Conservation (phyloP, 345 rosid species). For the Gossypium mustelinum region DNA sequence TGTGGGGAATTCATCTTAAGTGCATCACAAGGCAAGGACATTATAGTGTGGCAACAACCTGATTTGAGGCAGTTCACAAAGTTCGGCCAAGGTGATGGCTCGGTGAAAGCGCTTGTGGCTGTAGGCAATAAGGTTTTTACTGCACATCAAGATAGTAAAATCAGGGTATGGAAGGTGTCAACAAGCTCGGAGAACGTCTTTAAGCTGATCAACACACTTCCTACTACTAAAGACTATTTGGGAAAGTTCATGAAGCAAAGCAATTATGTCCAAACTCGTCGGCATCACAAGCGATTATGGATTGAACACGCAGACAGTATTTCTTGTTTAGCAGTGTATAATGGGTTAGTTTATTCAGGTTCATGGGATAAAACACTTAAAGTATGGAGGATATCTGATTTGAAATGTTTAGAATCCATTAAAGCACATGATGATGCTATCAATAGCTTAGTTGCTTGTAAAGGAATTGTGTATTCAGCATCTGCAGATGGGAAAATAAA, state of each 20-base stretch:
- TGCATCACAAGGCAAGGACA: slow-evolving; percentile 90
- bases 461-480: slow-evolving; percentile 74
- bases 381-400: slow-evolving; percentile 78
- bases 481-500: slow-evolving; percentile 91
- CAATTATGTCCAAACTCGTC: slow-evolving; percentile 62
- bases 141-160: slow-evolving; percentile 91
- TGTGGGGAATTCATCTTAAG: slow-evolving; percentile 90
- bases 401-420: slow-evolving; percentile 81
- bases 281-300: slow-evolving; percentile 68
- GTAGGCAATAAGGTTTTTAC: slow-evolving; percentile 66
- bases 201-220: slow-evolving; percentile 70
- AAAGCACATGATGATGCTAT: slow-evolving; percentile 88
- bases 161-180: slow-evolving; percentile 83
- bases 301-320: slow-evolving; percentile 84
- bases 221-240: slow-evolving; percentile 70
- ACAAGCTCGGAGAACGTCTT: slow-evolving; percentile 64
- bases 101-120: slow-evolving; percentile 73
- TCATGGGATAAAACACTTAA: slow-evolving; percentile 96
- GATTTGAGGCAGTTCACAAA: slow-evolving; percentile 78
- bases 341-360: slow-evolving; percentile 70
- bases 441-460: slow-evolving; percentile 55
- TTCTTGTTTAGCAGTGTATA: slow-evolving; percentile 66
- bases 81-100: slow-evolving; percentile 89
- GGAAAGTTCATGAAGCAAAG: slow-evolving; percentile 89
- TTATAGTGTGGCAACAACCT: slow-evolving; percentile 97